Conservation (phyloP, 192 early-diverging fungal species). For the Coemansia brasiliensis region DNA sequence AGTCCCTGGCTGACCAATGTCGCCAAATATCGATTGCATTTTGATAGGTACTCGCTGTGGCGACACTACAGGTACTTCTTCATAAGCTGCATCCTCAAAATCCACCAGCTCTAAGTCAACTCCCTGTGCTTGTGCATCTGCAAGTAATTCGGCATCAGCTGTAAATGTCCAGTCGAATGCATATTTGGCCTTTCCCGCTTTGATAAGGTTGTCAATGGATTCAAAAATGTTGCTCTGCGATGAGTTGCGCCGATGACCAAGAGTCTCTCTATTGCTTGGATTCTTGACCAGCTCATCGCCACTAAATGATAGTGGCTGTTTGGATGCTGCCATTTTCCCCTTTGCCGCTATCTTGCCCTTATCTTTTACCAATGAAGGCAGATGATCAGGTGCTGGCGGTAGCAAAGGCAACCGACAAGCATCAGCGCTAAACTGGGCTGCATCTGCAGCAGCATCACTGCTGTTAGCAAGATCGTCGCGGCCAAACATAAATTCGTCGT, state of each 20-base stretch:
- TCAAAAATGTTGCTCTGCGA: slow-evolving; percentile 32
- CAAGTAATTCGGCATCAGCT: slow-evolving; percentile 18
- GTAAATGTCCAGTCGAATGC: slow-evolving; percentile 41
- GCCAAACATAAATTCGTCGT: slow-evolving; percentile 13
- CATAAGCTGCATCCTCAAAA: neutral
- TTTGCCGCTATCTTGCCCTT: no score
- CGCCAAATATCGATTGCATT: slow-evolving; percentile 23
- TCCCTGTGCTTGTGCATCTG: slow-evolving; percentile 17
- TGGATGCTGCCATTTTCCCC: no score
- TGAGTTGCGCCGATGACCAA: slow-evolving; percentile 15
- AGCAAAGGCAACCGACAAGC: no score
- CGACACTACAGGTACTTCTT: neutral
- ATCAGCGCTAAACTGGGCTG: no score
- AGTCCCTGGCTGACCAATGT: slow-evolving; percentile 42
- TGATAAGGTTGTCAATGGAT: slow-evolving; percentile 32
- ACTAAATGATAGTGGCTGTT: no score
- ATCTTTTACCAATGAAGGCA: no score
- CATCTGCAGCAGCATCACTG: neutral
- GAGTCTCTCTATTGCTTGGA: no score
- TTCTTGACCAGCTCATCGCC: no score
- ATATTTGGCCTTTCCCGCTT: slow-evolving; percentile 35
- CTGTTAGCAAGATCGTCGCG: neutral
- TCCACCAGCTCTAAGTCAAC: slow-evolving; percentile 27
- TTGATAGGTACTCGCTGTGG: neutral
- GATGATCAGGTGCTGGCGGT: no score